Base-by-base conservation (phyloP, 345 rosid genomes). In the Eucalyptus lansdowneana region DNA sequence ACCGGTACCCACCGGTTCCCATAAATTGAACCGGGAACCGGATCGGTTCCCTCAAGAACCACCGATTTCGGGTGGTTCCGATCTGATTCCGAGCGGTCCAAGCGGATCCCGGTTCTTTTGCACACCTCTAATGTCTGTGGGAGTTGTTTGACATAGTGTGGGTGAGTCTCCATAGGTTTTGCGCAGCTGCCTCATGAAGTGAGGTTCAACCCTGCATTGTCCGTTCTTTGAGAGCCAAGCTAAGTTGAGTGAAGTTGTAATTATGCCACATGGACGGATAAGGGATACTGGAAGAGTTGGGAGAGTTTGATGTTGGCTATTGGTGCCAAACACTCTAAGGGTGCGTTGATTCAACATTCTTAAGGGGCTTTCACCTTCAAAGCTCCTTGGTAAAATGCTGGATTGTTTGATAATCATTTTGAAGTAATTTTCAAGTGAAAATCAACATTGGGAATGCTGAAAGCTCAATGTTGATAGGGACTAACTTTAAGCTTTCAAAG, bases 401-500 rank as follows among this genome's bases (percentile, higher is more conserved):
- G 2, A 47, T 1, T 4, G 5, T 11, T 47, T 47, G 13, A 0
- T 4, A 47, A 47, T 1, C 5, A 47, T 47, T 47, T 47, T 47
- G 2, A 11, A 47, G 1, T 47, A 4, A 0, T 1, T 47, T 47
- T 47, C 2, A 47, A 47, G 14, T 47, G 0, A 47, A 47, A 47
- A 4, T 47, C 0, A 11, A 5, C 2, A 47, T 47, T 47, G 1
- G 12, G 49, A 47, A 47, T 47, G 4, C 4, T 11, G 12, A 47
- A 47, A 47, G 1, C 12, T 1, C 12, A 47, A 47, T 11, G 13
- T 1, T 10, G 11, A 0, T 47, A 47, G 14, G 0, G 14, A 47
- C 2, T 11, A 47, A 0, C 0, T 11, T 47, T 47, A 5, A 47
- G 2, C 14, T 47, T 47, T 47, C n/a, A n/a, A n/a, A n/a, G n/a